Base-by-base conservation (phyloP, 2,329 filamentous ascomycete species). In the Fusarium armeniacum region DNA sequence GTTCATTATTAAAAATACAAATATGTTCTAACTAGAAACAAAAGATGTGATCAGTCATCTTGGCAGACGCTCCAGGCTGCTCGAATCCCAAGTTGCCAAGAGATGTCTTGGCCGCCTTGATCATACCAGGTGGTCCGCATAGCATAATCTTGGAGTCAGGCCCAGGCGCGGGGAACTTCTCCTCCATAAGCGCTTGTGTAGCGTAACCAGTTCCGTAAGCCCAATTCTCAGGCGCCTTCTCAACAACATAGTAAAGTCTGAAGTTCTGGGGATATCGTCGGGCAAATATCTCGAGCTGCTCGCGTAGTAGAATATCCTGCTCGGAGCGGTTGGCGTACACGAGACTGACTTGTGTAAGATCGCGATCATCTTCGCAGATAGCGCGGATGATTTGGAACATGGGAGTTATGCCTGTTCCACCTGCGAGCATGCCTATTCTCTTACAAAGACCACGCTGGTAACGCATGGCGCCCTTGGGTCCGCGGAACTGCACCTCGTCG, bases 61-160 rank as follows among this genome's bases (percentile, higher is more conserved):
- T 89, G 2, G 83, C 76, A 7, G 84, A 78, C 1, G 83, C 78
- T 0, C 84, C 83, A 0, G 86, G 84, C 56, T 81, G 78, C 64
- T 85, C 77, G 64, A 84, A 89, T 0, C 87, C 87, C 36, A 89
- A 59, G 12, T 78, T 78, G 1, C 77, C 78, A 64, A 88, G 73
- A 10, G 77, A 78, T 71, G 83, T 85, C 79, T 88, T 90, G 16
- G 83, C 81, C 0, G 85, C 86, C 45, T 84, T 84, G 3, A 90
- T 78, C 86, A 90, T 87, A 0, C 83, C 84, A 0, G 88, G 88
- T 0, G 89, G 88, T 0, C 89, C 89, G 69, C 88, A 90, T 2
- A 90, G 76, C 79, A 89, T 79, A 10, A 88, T 74, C 74, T 87
- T 89, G 3, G 81, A 81, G 16, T 86, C 83, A 0, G 72, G 45